phyloP scores from a whole-genome alignment of 352 stramenopile genomes.

The Globisporangium barbulae region DNA sequence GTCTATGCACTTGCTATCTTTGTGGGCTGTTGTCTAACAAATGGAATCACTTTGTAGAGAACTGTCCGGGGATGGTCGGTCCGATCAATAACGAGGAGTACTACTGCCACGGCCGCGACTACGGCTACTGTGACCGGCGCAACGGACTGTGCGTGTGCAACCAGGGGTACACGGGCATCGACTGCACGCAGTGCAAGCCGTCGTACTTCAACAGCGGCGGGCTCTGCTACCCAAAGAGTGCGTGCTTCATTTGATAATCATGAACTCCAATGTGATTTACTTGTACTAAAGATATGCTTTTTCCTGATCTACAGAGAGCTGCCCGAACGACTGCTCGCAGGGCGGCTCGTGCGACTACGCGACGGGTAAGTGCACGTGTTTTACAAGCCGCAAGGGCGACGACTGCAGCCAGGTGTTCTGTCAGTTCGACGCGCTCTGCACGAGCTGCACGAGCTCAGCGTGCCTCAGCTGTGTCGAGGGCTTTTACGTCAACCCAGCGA shows the following conservation, averaged over 20 bases:
- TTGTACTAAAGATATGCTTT: neutral
- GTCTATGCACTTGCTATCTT: neutral
- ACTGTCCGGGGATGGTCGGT: constrained; percentile 82
- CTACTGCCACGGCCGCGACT: constrained; percentile 89
- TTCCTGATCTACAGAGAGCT: constrained; percentile 47
- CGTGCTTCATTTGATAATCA: neutral
- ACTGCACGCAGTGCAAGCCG: constrained; percentile 85
- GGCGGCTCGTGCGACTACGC: constrained; percentile 87
- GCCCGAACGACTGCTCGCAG: constrained; percentile 87
- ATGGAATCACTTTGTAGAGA: constrained; percentile 26
- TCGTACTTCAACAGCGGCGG: constrained; percentile 83
- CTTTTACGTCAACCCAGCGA: constrained; percentile 76
- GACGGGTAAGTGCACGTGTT: constrained; percentile 84
- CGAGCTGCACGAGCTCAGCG: constrained; percentile 67
- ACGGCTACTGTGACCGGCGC: constrained; percentile 93
- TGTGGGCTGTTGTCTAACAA: neutral
- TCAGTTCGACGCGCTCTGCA: constrained; percentile 83
- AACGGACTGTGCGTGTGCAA: constrained; percentile 94
- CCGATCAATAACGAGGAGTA: constrained; percentile 87
- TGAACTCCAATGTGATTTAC: neutral
- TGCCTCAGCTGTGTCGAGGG: constrained; percentile 88
- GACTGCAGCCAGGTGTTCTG: constrained; percentile 82
- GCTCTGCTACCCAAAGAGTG: constrained; percentile 90
- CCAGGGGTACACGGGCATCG: constrained; percentile 89
- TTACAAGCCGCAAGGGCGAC: constrained; percentile 52